Percentiles rank a stretch among this genome's conserved stretches.
phyloP scores from a whole-genome alignment of 768 basidiomycete species.

The Trametes coccinea region DNA sequence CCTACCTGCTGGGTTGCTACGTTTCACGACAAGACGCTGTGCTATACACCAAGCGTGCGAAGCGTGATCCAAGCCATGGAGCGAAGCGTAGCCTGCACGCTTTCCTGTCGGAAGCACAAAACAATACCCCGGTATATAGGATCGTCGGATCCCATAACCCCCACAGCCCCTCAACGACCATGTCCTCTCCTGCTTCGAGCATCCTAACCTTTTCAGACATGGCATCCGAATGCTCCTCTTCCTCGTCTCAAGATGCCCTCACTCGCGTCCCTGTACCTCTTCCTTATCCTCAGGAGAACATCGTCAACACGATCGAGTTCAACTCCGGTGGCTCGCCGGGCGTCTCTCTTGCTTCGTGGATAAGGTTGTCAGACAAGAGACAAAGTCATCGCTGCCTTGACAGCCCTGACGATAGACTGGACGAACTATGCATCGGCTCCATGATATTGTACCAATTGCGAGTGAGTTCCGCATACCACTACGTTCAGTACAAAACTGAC shows the following conservation, averaged over 20 bases:
- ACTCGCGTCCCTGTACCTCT: conserved; percentile 7
- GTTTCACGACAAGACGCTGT: not conserved
- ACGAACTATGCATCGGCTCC: not conserved
- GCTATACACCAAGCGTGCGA: not conserved
- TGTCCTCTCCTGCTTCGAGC: not conserved
- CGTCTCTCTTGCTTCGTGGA: conserved; percentile 11
- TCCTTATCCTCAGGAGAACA: not conserved
- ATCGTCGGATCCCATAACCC: not conserved
- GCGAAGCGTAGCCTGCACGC: not conserved
- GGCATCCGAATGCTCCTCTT: not conserved
- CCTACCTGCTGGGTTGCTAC: not conserved
- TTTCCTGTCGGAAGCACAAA: not conserved
- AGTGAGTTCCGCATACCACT: not conserved
- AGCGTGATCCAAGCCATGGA: not conserved
- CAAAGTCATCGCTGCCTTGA: not conserved
- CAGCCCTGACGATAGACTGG: conserved; percentile 2
- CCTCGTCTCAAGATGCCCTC: not conserved
- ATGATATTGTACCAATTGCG: conserved; percentile 9
- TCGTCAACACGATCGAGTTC: conserved; percentile 1
- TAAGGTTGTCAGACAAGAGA: conserved; percentile 2
- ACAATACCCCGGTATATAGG: not conserved
- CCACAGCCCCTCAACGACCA: not conserved
- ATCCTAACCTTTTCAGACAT: not conserved
- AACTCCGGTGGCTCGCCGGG: not conserved
- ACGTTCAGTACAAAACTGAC: not conserved